Evolutionary conservation across 202 grass and related monocot genomes (phyloP).

Genomic region (Carex arenaria): DNA sequence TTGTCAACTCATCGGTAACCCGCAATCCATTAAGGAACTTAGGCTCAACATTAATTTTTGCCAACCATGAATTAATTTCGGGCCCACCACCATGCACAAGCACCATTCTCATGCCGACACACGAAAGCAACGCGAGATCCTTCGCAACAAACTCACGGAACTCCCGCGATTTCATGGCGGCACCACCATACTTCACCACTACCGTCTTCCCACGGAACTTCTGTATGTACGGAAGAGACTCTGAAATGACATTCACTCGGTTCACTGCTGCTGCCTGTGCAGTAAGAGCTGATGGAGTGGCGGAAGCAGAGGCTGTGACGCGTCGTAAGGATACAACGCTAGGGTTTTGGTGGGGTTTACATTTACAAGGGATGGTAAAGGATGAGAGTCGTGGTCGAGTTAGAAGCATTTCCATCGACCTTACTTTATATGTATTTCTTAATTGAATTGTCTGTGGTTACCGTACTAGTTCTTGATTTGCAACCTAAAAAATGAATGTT

Average conservation of each 20-base stretch:
- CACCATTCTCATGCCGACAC: constrained; percentile 65
- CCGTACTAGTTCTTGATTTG: too few species aligned
- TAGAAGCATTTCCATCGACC: not conserved
- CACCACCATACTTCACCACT: constrained; percentile 90
- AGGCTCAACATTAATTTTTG: constrained; percentile 46
- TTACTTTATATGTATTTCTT: not conserved
- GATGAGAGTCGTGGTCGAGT: constrained; percentile 18
- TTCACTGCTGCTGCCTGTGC: constrained; percentile 25
- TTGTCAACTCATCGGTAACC: constrained; percentile 61
- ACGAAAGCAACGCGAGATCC: constrained; percentile 78
- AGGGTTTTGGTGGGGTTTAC: constrained; percentile 8
- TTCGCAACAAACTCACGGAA: constrained; percentile 71
- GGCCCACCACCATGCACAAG: constrained; percentile 65
- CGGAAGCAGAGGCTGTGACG: not conserved
- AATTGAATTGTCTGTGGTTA: too few species aligned
- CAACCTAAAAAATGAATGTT: too few species aligned
- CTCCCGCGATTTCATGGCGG: constrained; percentile 72
- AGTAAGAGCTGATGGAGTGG: not conserved
- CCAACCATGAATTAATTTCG: constrained; percentile 84
- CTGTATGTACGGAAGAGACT: constrained; percentile 91
- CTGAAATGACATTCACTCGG: constrained; percentile 66
- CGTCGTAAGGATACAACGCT: not conserved
- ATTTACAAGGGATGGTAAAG: not conserved
- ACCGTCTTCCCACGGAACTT: constrained; percentile 81
- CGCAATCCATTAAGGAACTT: constrained; percentile 79